Evolutionary conservation across 306 rosid species (phyloP).

Genomic region (Dalbergia oliveri): DNA sequence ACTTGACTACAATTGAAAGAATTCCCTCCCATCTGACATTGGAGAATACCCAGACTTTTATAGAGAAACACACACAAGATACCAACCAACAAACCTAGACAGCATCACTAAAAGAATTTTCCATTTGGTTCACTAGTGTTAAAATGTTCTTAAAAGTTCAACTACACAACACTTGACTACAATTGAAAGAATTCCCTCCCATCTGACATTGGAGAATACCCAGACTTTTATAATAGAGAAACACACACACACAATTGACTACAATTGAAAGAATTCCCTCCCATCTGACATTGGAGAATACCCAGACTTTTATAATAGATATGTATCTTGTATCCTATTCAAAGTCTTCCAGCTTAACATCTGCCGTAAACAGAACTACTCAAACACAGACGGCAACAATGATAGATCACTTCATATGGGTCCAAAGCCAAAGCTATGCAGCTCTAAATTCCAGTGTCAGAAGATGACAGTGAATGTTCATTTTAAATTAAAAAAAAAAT

Average conservation of each 20-base stretch:
- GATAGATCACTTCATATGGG: constrained; percentile 7
- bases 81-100: constrained; percentile 19
- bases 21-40: constrained; percentile 7
- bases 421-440: not conserved
- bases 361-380: not conserved
- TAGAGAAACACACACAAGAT: constrained; percentile 10
- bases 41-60: not conserved
- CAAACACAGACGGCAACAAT: constrained; percentile 8
- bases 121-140: not conserved
- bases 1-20: not conserved
- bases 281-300: constrained; percentile 8
- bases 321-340: not conserved
- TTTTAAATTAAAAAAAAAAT: not conserved
- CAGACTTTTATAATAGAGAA: not conserved
- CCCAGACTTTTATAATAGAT: not conserved
- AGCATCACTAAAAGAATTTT: not conserved
- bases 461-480: constrained; percentile 3
- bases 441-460: not conserved
- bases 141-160: not conserved
- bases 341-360: not conserved
- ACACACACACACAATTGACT: constrained; percentile 3
- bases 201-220: constrained; percentile 5
- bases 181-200: not conserved
- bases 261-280: not conserved
- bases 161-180: not conserved